phyloP scores from a whole-genome alignment of 1,284 basidiomycete genomes.

The Malassezia sp. region DNA sequence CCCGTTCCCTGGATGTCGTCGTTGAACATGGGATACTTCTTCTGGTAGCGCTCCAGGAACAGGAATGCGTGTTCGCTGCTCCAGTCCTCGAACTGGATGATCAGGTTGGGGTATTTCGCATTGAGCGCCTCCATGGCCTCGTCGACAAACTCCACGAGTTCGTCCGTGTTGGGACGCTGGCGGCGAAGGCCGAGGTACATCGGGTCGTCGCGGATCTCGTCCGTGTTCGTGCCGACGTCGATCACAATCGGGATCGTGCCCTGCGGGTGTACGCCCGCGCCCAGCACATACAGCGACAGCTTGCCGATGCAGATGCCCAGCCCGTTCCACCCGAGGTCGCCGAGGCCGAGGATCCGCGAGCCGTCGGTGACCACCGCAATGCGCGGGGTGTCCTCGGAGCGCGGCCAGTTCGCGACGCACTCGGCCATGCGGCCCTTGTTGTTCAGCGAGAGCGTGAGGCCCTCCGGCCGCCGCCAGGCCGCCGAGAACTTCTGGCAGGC shows the following conservation, averaged over 20 bases:
- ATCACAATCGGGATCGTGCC: slow-evolving; percentile 71
- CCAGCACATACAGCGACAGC: slow-evolving; percentile 78
- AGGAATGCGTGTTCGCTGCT: slow-evolving; percentile 44
- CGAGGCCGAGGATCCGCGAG: slow-evolving; percentile 81
- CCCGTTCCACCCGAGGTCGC: slow-evolving; percentile 60
- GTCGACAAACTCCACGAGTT: slow-evolving; percentile 64
- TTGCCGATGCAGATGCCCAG: slow-evolving; percentile 91
- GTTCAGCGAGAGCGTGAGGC: slow-evolving; percentile 38
- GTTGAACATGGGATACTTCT: slow-evolving; percentile 52
- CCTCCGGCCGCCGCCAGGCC: slow-evolving; percentile 68
- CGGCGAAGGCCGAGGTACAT: slow-evolving; percentile 67
- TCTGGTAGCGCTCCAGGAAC: slow-evolving; percentile 40
- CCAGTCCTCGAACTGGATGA: slow-evolving; percentile 71
- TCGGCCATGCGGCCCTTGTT: slow-evolving; percentile 68
- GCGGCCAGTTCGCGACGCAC: slow-evolving; percentile 66
- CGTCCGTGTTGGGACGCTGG: slow-evolving; percentile 44
- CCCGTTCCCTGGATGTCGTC: slow-evolving; percentile 63
- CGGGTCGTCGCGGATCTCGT: slow-evolving; percentile 69
- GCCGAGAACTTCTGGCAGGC: slow-evolving; percentile 63
- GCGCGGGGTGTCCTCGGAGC: slow-evolving; percentile 44
- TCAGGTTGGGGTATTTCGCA: slow-evolving; percentile 57
- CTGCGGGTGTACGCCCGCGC: slow-evolving; percentile 72
- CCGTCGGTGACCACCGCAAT: slow-evolving; percentile 57
- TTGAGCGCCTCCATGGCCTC: slow-evolving; percentile 68
- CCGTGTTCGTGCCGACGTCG: slow-evolving; percentile 67